phyloP scores from a whole-genome alignment of 805 yeast genomes.

The Metschnikowia gruessii region DNA sequence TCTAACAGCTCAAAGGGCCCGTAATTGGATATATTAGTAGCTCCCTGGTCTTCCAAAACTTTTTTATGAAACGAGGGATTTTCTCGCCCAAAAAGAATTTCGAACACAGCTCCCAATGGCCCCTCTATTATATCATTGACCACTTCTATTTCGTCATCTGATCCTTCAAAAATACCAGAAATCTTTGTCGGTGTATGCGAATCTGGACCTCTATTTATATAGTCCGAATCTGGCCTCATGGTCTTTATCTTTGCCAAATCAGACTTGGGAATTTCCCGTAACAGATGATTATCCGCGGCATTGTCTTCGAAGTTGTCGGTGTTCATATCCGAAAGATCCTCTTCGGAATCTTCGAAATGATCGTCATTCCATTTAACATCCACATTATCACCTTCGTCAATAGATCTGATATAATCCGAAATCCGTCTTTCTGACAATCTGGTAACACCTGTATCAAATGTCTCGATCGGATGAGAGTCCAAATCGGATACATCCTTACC shows the following conservation, averaged over 20 bases:
- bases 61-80: slow-evolving; percentile 44
- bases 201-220: slow-evolving; percentile 37
- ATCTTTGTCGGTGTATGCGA: slow-evolving; percentile 47
- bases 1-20: slow-evolving; percentile 25
- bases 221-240: slow-evolving; percentile 39
- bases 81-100: slow-evolving; percentile 56
- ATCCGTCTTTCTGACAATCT: slow-evolving; percentile 12
- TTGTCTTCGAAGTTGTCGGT: not conserved
- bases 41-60: slow-evolving; percentile 58
- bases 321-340: slow-evolving; percentile 4
- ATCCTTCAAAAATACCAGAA: slow-evolving; percentile 8
- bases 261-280: no score
- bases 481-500: slow-evolving; percentile 20
- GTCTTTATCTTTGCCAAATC: slow-evolving; percentile 20
- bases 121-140: slow-evolving; percentile 53
- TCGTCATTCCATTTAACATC: slow-evolving; percentile 8
- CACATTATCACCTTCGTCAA: slow-evolving; percentile 18
- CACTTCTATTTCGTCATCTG: slow-evolving; percentile 52
- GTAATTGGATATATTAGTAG: slow-evolving; percentile 51
- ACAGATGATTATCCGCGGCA: not conserved
- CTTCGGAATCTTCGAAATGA: slow-evolving; percentile 10
- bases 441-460: not conserved
- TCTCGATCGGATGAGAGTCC: slow-evolving; percentile 4
- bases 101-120: slow-evolving; percentile 62
- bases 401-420: slow-evolving; percentile 17